Conservation (phyloP, 2,329 filamentous ascomycete genomes). For the Xylariaceae sp. region DNA sequence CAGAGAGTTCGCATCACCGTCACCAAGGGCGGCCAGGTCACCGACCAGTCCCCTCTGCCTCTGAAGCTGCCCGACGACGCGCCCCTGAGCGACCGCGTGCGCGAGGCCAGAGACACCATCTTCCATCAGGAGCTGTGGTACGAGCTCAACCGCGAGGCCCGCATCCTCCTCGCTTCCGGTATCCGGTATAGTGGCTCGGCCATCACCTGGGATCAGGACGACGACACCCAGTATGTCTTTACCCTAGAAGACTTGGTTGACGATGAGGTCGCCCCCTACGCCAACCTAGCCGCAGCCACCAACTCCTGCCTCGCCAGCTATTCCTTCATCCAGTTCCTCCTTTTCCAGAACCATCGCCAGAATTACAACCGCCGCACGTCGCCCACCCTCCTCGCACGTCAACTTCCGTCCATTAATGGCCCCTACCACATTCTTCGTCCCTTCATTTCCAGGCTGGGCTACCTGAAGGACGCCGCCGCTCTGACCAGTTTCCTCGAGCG, state of each 20-base stretch:
- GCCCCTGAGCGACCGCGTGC: slow-evolving; percentile 65
- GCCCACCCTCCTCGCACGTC: slow-evolving; percentile 40
- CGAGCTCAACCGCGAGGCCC: slow-evolving; percentile 80
- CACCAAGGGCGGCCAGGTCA: slow-evolving; percentile 53
- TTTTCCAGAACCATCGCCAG: slow-evolving; percentile 75
- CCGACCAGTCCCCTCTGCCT: slow-evolving; percentile 55
- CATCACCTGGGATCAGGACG: slow-evolving; percentile 54
- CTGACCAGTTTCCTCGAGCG: slow-evolving; percentile 43
- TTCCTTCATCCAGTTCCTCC: slow-evolving; percentile 69
- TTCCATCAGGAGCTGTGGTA: slow-evolving; percentile 88
- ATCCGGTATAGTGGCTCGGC: slow-evolving; percentile 61
- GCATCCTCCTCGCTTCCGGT: slow-evolving; percentile 66
- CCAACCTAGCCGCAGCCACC: slow-evolving; percentile 41
- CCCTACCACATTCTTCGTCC: slow-evolving; percentile 51
- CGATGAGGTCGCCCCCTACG: slow-evolving; percentile 37
- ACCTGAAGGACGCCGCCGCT: slow-evolving; percentile 39
- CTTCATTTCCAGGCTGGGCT: slow-evolving; percentile 48
- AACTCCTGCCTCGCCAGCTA: slow-evolving; percentile 63
- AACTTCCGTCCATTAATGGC: slow-evolving; percentile 38
- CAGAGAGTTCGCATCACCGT: slow-evolving; percentile 68
- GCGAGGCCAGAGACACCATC: slow-evolving; percentile 73
- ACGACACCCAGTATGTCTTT: slow-evolving; percentile 59
- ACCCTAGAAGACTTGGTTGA: slow-evolving; percentile 61
- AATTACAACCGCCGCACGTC: slow-evolving; percentile 68
- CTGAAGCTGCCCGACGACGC: slow-evolving; percentile 55